Conservation (phyloP, 2,329 filamentous ascomycete species). For the Penicillium freii region DNA sequence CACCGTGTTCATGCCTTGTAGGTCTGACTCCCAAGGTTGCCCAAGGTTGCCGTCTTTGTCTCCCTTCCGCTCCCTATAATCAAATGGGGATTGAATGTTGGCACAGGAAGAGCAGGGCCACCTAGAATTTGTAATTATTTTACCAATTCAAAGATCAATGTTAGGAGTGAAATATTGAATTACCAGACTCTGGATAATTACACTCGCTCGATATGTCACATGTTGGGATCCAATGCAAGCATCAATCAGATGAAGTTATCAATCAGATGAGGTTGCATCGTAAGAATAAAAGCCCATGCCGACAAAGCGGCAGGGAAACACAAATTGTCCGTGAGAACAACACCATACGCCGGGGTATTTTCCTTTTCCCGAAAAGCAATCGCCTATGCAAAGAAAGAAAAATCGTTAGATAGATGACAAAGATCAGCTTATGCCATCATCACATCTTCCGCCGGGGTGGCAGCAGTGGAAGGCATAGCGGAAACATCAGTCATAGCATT, state of each 20-base stretch:
- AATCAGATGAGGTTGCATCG: neutral
- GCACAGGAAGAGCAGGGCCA: neutral
- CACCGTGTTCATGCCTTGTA: neutral
- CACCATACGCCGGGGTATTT: conserved; percentile 13
- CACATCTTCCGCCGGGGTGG: conserved; percentile 20
- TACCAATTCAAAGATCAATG: neutral
- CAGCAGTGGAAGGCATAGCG: conserved; percentile 9
- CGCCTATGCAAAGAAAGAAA: conserved; percentile 9
- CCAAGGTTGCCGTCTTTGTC: neutral
- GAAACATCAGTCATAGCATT: conserved; percentile 20
- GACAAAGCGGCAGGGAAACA: neutral
- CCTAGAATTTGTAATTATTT: neutral
- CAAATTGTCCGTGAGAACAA: conserved; percentile 5
- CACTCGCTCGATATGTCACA: neutral
- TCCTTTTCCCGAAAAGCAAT: conserved; percentile 11
- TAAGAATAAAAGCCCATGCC: neutral
- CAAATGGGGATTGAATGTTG: neutral
- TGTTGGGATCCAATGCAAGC: neutral
- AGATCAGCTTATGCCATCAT: conserved; percentile 10
- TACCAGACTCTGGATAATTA: neutral
- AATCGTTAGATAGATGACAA: conserved; percentile 1
- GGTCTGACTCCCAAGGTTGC: neutral
- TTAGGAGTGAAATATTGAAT: neutral
- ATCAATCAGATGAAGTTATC: neutral
- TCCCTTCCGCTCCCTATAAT: neutral